Base-by-base conservation (phyloP, 257 asterid species). In the Nyctanthes arbortristis region DNA sequence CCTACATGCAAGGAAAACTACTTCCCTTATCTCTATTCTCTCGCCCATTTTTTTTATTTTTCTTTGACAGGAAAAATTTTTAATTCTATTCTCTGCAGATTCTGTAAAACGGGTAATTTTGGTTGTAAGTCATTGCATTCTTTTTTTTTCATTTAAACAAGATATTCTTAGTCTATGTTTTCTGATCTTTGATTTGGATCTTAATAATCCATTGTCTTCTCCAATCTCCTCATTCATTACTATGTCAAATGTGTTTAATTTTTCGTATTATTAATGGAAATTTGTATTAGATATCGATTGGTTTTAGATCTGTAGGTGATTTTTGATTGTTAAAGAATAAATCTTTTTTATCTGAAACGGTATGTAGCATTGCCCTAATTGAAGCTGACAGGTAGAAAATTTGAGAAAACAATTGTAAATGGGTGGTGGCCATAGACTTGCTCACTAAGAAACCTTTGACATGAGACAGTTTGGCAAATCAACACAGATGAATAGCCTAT, bases 51-150 rank as follows among this genome's bases (percentile, higher is more conserved):
- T n/a, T n/a, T n/a, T n/a, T n/a, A n/a, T n/a, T n/a, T 37, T 55
- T 52, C 40, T 62, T 60, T 29, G 39, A 34, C 61, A 65, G 64
- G 65, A 49, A 69, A 30, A 66, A n/a, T n/a, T n/a, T 32, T 20
- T 4, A 67, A 60, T 11, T 16, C 59, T 6, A 36, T 61, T 68
- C 65, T 68, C 73, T 63, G 61, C 73, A 63, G 63, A 65, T 71
- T 61, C 36, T 66, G 8, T 34, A 28, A 66, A 65, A 47, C 79
- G 62, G 83, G 79, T 78, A 61, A 12, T 61, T 45, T 30, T 36
- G 14, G 66, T 34, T 61, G 7, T 34, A 16, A 7, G 24, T 18
- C 10, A 32, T 2, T 3, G 0, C 47, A 7, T 31, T 34, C 10
- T n/a, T n/a, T n/a, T n/a, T n/a, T n/a, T n/a, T 34, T 4, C 11